Evolutionary conservation across 768 basidiomycete genomes (phyloP), one percentile per base, ranked within the genome.

Genomic region (Termitomyces sp.): DNA sequence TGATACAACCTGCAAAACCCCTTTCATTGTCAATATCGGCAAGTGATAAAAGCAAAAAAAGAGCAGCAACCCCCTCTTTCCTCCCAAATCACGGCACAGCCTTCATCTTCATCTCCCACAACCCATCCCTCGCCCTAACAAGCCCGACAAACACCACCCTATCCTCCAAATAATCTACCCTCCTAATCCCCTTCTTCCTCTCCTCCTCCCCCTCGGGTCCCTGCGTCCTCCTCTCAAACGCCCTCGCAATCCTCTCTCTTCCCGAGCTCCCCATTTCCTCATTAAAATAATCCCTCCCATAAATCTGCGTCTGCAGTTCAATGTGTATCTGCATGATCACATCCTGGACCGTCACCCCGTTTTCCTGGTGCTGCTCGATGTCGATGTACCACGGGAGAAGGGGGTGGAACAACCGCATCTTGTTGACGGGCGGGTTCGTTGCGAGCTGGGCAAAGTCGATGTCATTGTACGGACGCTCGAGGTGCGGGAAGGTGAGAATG

Each of bases 301-400:
- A n/a, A n/a, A n/a, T n/a, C n/a, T n/a, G n/a, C n/a, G n/a, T n/a
- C n/a, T n/a, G n/a, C n/a, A n/a, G n/a, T n/a, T n/a, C n/a, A n/a
- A n/a, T n/a, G n/a, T n/a, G n/a, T n/a, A n/a, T n/a, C n/a, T n/a
- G n/a, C n/a, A n/a, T n/a, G n/a, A n/a, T n/a, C n/a, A n/a, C n/a
- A n/a, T n/a, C n/a, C n/a, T n/a, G n/a, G n/a, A n/a, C n/a, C n/a
- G n/a, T n/a, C n/a, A n/a, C n/a, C n/a, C n/a, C n/a, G n/a, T n/a
- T 69, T 3, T 77, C 75, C 4, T 29, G 42, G 78, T 67, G 66
- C 40, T 77, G 69, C 23, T 65, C 65, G 16, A 86, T 72, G 61
- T 88, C 86, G 66, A 89, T 77, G 68, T 80, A 85, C 87, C 87
- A 89, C 0, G 87, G 87, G 1, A 86, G 70, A 35, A 73, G 72